Base-by-base conservation (phyloP, 257 asterid genomes). In the Salvia rosmarinus region DNA sequence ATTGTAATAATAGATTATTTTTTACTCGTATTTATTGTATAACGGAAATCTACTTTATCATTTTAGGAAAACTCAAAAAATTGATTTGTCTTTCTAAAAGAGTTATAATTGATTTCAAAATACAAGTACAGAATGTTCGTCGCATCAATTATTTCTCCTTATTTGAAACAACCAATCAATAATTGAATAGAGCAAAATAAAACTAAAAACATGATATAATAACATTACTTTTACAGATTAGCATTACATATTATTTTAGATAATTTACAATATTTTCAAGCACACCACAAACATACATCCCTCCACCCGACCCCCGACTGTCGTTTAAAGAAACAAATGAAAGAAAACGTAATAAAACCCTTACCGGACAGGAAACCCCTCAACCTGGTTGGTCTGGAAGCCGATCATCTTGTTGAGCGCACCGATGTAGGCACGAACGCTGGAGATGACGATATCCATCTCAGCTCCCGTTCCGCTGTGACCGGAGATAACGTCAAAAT, bases 351-450 rank as follows among this genome's bases (percentile, higher is more conserved):
- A 39, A 39, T 3, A 39, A 9, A 44, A 44, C 17, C 16, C 1
- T 17, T 14, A 44, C 50, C 5, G 50, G 50, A 44, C 17, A 44
- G 50, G 50, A 14, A 50, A 21, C 16, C n/a, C 72, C 62, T 71
- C 57, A 23, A 49, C 70, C 67, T 71, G 68, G 9, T 34, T 51
- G 51, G 37, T 82, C 55, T 70, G 71, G 76, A 83, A 84, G 37
- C 94, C 89, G 37, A 91, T 23, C 81, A 86, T 80, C 94, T 89
- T 91, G 86, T 91, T 91, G 37, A 91, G 82, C 34, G 98, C 98
- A 50, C 96, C 91, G 56, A 86, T 32, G 75, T 91, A 91, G 52
- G 98, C 96, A 44, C 96, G 83, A 55, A 87, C 84, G 28, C 98
- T 91, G 3, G 98, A 91, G 63, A 91, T 81, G 4, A 87, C 98